Percentiles rank a stretch among this genome's conserved stretches.
Conservation (phyloP, 1,284 basidiomycete species). For the Ustilago tritici region DNA sequence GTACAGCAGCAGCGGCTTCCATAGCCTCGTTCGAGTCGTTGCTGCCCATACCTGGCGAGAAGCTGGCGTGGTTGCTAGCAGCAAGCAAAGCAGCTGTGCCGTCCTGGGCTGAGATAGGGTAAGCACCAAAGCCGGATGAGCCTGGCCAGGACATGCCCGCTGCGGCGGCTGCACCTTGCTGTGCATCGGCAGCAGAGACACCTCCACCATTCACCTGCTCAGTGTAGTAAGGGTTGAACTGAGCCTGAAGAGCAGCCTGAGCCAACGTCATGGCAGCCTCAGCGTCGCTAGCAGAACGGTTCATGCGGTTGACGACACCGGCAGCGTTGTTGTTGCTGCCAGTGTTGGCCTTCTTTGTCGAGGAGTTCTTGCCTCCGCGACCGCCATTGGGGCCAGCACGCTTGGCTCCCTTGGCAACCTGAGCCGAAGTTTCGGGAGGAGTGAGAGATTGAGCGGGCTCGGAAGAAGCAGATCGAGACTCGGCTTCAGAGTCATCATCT, state of each 20-base stretch:
- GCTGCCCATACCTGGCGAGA: slow-evolving; percentile 47
- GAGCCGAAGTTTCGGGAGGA: slow-evolving; percentile 40
- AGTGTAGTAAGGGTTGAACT: slow-evolving; percentile 50
- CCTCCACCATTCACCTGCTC: slow-evolving; percentile 35
- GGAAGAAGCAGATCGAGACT: slow-evolving; percentile 42
- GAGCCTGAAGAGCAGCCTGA: slow-evolving; percentile 56
- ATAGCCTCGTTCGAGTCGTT: slow-evolving; percentile 56
- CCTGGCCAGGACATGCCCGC: slow-evolving; percentile 32
- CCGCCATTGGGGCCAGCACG: slow-evolving; percentile 33
- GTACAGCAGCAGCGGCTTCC: slow-evolving; percentile 52
- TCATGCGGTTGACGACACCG: slow-evolving; percentile 43
- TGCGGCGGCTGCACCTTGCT: slow-evolving; percentile 15
- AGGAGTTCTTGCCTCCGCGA: slow-evolving; percentile 44
- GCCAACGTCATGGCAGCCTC: slow-evolving; percentile 62
- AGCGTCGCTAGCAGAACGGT: slow-evolving; percentile 57
- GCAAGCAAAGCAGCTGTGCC: slow-evolving; percentile 49
- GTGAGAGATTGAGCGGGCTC: slow-evolving; percentile 37
- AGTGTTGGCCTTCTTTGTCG: slow-evolving; percentile 47
- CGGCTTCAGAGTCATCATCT: slow-evolving; percentile 29
- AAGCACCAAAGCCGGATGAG: slow-evolving; percentile 29
- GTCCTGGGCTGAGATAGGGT: slow-evolving; percentile 47
- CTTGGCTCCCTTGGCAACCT: slow-evolving; percentile 43
- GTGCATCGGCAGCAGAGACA: slow-evolving; percentile 9
- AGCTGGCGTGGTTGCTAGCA: slow-evolving; percentile 48
- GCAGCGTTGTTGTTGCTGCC: slow-evolving; percentile 49